Base-by-base conservation (phyloP, 1,284 basidiomycete species). In the Pyrrhoderma noxium region DNA sequence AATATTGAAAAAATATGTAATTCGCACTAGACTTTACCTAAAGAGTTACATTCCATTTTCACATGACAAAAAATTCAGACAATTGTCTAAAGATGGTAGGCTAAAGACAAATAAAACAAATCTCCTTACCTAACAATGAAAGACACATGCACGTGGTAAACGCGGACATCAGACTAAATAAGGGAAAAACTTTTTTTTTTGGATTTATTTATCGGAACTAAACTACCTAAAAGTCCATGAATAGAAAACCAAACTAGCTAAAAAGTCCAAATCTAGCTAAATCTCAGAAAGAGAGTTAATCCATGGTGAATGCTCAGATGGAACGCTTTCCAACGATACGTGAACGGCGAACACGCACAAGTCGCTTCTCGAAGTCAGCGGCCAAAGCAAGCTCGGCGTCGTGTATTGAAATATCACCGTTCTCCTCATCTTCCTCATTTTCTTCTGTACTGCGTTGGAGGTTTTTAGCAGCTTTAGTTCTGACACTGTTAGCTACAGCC, bases 261-360 rank as follows among this genome's bases (percentile, higher is more conserved):
- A 31, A 5, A 31, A 31, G 11, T 31, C 27, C 5, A 31, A 31
- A 11, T 31, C 27, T 11, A 5, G 38, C 8, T 8, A 14, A 21
- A 45, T 25, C 16, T 8, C 13, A 3, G 21, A 8, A 25, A 7
- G 5, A 31, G 27, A 31, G n/a, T n/a, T 31, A 31, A 5, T 11
- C 11, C 27, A 11, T 31, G 25, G 4, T 14, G 25, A 13, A 19
- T 18, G 5, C 23, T 47, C 27, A 47, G 21, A 47, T 8, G 9
- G 46, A 19, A 19, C 42, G 40, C 43, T 19, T 31, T 14, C 54
- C 36, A 18, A 38, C 7, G 21, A 52, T 40, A 43, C 54, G 54
- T 14, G 51, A 44, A 19, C 50, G 51, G 25, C 43, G 19, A 13
- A 52, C 41, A 25, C 50, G 46, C 18, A 19, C 43, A n/a, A 39